A percentile compares a stretch with the other conserved stretches of the same genome.
Conservation (phyloP, 768 basidiomycete species). For the Ramaria rubella region DNA sequence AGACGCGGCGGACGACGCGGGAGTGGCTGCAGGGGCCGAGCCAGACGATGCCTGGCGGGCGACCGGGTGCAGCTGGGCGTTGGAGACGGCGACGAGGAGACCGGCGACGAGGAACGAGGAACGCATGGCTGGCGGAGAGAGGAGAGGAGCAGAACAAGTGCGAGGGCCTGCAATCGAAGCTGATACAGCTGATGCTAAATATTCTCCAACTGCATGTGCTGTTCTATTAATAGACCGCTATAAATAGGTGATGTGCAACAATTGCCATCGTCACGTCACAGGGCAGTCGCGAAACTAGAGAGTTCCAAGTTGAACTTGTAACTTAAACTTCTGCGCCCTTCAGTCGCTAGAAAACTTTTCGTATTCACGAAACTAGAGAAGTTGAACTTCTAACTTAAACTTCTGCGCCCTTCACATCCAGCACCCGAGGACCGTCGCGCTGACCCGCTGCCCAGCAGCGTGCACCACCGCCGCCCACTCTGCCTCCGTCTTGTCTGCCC, state of each 20-base stretch:
- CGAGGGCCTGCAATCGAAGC: background rate
- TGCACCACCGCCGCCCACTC: slow-evolving; percentile 32
- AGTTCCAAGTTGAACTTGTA: too few species aligned
- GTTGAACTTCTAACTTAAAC: too few species aligned
- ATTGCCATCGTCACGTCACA: too few species aligned
- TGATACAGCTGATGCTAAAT: too few species aligned
- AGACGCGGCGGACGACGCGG: background rate
- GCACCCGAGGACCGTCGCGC: background rate
- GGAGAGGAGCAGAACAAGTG: background rate
- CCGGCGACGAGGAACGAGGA: slow-evolving; percentile 21
- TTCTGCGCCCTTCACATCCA: background rate
- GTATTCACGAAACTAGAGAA: too few species aligned
- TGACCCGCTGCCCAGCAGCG: slow-evolving; percentile 15
- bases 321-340: too few species aligned
- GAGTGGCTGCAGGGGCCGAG: background rate
- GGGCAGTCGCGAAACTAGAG: too few species aligned
- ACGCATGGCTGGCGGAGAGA: background rate
- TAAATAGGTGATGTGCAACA: too few species aligned
- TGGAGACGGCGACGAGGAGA: slow-evolving; percentile 37
- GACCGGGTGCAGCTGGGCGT: slow-evolving; percentile 18
- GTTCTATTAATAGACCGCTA: background rate
- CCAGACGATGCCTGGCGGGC: slow-evolving; percentile 2
- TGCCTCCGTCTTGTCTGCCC: background rate
- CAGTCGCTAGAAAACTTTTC: too few species aligned
- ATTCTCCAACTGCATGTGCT: too few species aligned